Conservation (phyloP, 805 yeast genomes). For the Maudiozyma bulderi region DNA sequence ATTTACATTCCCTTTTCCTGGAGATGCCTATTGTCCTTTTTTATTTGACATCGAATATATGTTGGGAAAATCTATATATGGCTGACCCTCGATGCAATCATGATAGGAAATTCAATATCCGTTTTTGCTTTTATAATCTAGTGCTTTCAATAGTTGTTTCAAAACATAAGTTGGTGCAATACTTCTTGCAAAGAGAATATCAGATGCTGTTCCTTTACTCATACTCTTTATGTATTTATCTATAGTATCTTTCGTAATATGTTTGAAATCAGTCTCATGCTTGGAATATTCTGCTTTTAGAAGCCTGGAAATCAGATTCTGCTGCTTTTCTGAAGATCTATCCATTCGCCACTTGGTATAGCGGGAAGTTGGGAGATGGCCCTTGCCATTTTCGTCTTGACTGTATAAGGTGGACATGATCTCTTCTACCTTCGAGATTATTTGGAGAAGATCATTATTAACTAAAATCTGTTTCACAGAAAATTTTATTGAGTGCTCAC, state of each 20-base stretch:
- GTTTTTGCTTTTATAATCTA: constrained; percentile 8
- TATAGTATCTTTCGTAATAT: constrained; percentile 1
- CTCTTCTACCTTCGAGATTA: constrained; percentile 17
- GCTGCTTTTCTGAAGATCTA: constrained; percentile 25
- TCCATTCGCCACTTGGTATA: constrained; percentile 28
- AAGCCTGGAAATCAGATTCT: not conserved
- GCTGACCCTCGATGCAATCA: too few species aligned
- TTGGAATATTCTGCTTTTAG: constrained; percentile 5
- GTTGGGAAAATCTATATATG: too few species aligned
- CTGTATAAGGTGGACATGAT: not conserved
- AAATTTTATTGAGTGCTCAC: constrained; percentile 7
- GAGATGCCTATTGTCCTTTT: too few species aligned
- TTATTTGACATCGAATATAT: too few species aligned
- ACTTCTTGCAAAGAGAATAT: constrained; percentile 19
- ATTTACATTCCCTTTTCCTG: too few species aligned
- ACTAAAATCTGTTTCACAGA: constrained; percentile 9
- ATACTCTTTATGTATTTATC: constrained; percentile 5
- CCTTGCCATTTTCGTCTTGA: not conserved
- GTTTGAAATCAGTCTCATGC: constrained; percentile 2
- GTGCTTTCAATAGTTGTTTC: constrained; percentile 11
- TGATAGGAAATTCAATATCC: not conserved
- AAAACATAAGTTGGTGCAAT: constrained; percentile 26
- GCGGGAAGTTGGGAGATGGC: constrained; percentile 11
- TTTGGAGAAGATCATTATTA: constrained; percentile 6
- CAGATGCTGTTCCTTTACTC: constrained; percentile 23